Evolutionary conservation across 257 asterid species (phyloP).

Genomic region (Anisodus tanguticus): DNA sequence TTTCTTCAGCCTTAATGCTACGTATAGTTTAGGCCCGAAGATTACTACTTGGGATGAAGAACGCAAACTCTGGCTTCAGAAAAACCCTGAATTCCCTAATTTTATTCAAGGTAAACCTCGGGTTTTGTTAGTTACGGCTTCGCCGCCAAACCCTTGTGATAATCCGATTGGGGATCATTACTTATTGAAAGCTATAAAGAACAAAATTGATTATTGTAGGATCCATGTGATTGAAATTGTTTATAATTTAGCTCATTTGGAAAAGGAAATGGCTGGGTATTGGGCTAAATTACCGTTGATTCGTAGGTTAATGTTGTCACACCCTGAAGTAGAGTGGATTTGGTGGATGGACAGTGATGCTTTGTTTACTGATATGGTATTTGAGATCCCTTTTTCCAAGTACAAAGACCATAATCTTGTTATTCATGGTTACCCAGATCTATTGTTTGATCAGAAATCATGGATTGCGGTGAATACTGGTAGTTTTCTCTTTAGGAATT

Average conservation of each 20-base stretch:
- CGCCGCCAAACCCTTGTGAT: slow-evolving; percentile 82
- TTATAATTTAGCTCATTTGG: slow-evolving; percentile 89
- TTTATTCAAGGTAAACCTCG: slow-evolving; percentile 70
- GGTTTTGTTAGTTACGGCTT: slow-evolving; percentile 77
- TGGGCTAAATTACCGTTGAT: slow-evolving; percentile 91
- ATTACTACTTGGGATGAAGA: slow-evolving; percentile 70
- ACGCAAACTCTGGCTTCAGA: slow-evolving; percentile 70
- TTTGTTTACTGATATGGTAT: slow-evolving; percentile 79
- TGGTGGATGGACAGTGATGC: slow-evolving; percentile 99
- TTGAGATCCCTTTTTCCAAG: slow-evolving; percentile 70
- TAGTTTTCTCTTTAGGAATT: slow-evolving; percentile 78
- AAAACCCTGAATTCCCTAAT: slow-evolving; percentile 69
- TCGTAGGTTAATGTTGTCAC: slow-evolving; percentile 82
- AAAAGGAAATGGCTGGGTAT: slow-evolving; percentile 80
- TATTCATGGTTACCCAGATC: slow-evolving; percentile 79
- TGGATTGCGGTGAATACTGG: slow-evolving; percentile 94
- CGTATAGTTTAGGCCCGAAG: slow-evolving; percentile 67
- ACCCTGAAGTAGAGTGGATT: slow-evolving; percentile 95
- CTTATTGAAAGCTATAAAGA: slow-evolving; percentile 70
- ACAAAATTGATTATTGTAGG: slow-evolving; percentile 92
- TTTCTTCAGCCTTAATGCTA: slow-evolving; percentile 45
- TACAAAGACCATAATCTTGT: slow-evolving; percentile 69
- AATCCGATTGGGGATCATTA: slow-evolving; percentile 94
- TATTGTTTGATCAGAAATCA: slow-evolving; percentile 76
- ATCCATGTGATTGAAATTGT: slow-evolving; percentile 92